Percentiles rank a stretch among this genome's conserved stretches.
Evolutionary conservation across 2,329 filamentous ascomycete genomes (phyloP).

Genomic region (Phialophora expanda): DNA sequence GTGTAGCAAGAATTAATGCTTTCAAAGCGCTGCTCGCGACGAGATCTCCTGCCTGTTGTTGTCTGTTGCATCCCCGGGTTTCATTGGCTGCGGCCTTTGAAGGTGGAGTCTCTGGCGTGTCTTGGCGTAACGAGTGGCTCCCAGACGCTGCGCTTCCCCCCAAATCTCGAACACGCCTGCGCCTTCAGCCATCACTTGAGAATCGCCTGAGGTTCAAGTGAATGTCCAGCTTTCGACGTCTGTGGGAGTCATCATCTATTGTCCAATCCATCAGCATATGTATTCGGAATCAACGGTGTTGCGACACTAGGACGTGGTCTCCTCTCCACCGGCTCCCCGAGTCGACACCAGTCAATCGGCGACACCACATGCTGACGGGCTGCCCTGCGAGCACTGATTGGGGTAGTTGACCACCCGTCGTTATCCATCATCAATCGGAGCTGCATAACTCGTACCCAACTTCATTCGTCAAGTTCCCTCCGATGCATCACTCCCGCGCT

Average conservation of each 20-base stretch:
- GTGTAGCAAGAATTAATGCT: conserved; percentile 32
- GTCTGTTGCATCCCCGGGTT: background rate
- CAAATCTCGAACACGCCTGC: conserved; percentile 19
- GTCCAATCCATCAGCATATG: background rate
- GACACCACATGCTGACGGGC: conserved; percentile 11
- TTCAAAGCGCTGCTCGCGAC: conserved; percentile 29
- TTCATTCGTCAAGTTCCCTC: background rate
- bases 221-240: conserved; percentile 7
- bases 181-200: conserved; percentile 9
- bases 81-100: conserved; percentile 31
- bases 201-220: conserved; percentile 1
- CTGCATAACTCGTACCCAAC: background rate
- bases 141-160: conserved; percentile 14
- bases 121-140: conserved; percentile 32
- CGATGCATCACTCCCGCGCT: background rate
- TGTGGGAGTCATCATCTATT: conserved; percentile 6
- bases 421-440: background rate
- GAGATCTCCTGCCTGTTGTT: conserved; percentile 28
- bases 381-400: background rate
- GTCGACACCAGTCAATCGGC: background rate
- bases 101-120: conserved; percentile 23
- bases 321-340: background rate
- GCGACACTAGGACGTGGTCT: background rate
- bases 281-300: background rate
- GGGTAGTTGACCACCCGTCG: background rate